Percentiles rank a stretch among this genome's conserved stretches.
Conservation (phyloP, 2,329 filamentous ascomycete genomes). For the Colletotrichum sp. region DNA sequence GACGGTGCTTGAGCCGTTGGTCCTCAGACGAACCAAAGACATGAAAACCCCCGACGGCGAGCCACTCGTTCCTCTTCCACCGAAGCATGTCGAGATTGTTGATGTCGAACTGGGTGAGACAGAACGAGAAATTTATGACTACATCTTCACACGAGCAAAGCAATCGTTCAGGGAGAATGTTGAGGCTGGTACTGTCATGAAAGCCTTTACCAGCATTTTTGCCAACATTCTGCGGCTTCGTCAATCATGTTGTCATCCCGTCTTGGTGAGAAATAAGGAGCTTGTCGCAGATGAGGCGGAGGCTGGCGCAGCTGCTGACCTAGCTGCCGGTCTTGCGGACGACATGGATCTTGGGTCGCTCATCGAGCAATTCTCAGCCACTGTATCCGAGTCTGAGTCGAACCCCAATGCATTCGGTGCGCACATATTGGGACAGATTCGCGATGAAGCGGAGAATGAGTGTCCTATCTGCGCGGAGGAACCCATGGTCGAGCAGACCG, state of each 20-base stretch:
- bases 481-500: slow-evolving; percentile 91
- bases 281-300: slow-evolving; percentile 89
- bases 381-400: slow-evolving; percentile 61
- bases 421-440: slow-evolving; percentile 88
- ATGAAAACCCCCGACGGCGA: slow-evolving; percentile 92
- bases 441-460: slow-evolving; percentile 85
- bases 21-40: slow-evolving; percentile 92
- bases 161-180: slow-evolving; percentile 84
- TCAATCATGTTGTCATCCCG: slow-evolving; percentile 92
- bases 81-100: slow-evolving; percentile 83
- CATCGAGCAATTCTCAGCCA: slow-evolving; percentile 81
- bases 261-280: slow-evolving; percentile 84
- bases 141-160: slow-evolving; percentile 85
- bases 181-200: slow-evolving; percentile 90
- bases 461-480: slow-evolving; percentile 96
- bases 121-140: slow-evolving; percentile 90
- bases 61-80: slow-evolving; percentile 78
- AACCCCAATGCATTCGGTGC: slow-evolving; percentile 79
- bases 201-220: slow-evolving; percentile 96
- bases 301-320: slow-evolving; percentile 77
- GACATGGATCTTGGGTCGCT: slow-evolving; percentile 94
- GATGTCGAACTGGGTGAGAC: slow-evolving; percentile 83
- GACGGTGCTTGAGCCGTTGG: slow-evolving; percentile 93
- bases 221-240: slow-evolving; percentile 92
- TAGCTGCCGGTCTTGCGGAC: slow-evolving; percentile 81